A percentile compares a stretch with the other conserved stretches of the same genome.
These are phyloP conservation scores for Alternaria gaisen DNA, from an alignment of 2,329 filamentous ascomycete species.

Conservation along the genomic window DNA sequence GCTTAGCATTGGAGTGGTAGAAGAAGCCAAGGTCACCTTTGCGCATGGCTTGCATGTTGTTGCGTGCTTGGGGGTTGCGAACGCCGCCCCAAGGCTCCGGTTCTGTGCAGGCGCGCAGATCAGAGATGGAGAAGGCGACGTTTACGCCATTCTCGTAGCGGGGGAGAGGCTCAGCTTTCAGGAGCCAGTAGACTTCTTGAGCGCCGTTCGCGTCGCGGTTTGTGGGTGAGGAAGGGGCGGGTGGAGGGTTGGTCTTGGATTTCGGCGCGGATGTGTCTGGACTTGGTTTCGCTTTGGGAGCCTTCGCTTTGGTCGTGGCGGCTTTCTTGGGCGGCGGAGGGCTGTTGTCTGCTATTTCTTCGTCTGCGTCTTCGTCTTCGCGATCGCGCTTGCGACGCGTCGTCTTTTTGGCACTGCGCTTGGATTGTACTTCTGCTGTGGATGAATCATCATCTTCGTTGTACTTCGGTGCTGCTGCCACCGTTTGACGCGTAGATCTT, in stretches of 20 bases:
- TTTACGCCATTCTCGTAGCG: conserved; percentile 87
- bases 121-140: conserved; percentile 93
- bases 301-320: conserved; percentile 21
- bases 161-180: conserved; percentile 77
- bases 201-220: conserved; percentile 39
- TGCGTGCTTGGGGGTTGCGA: conserved; percentile 70
- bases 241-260: conserved; percentile 17
- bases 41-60: conserved; percentile 91
- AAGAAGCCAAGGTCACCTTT: conserved; percentile 93
- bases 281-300: conserved; percentile 3
- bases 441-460: conserved; percentile 28
- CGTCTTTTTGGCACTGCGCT: conserved; percentile 32
- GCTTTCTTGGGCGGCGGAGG: conserved; percentile 35
- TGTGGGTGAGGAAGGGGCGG: conserved; percentile 26
- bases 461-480: conserved; percentile 28
- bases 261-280: conserved; percentile 18
- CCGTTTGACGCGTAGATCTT: conserved; percentile 40
- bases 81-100: conserved; percentile 90
- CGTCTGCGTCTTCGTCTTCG: conserved; percentile 24
- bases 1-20: conserved; percentile 94
- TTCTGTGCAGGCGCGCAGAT: conserved; percentile 73
- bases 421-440: conserved; percentile 25
- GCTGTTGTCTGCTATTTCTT: conserved; percentile 8
- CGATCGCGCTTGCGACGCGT: conserved; percentile 43
- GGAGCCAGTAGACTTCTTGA: conserved; percentile 56